Base-by-base conservation (phyloP, 352 stramenopile genomes). In the Globisporangium nodosum region DNA sequence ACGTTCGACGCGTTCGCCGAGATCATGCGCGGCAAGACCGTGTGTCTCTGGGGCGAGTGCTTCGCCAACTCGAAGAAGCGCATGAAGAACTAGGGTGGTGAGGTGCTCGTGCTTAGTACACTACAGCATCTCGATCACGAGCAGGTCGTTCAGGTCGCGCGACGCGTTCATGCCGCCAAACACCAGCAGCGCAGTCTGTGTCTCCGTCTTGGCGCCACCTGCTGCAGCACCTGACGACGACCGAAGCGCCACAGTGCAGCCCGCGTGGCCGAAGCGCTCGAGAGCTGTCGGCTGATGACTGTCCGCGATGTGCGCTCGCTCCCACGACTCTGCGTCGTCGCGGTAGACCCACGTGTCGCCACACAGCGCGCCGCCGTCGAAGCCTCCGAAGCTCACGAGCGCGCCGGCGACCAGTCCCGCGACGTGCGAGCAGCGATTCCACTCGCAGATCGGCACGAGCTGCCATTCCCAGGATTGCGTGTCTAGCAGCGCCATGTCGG, bases 41-140 rank as follows among this genome's bases (percentile, higher is more conserved):
- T 94, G 63, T 94, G 85, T 70, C 60, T 94, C 24, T 94, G 85
- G 85, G 85, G 85, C 60, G 85, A 94, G 59, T 94, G 85, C 64
- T 94, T 92, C 58, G 71, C 77, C 52, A 91, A 85, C 63, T 76
- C 65, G 40, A 92, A 87, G 70, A 94, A 92, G 70, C 76, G 77
- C 52, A 90, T 90, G 81, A 90, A 88, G 65, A 90, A 85, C 60
- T 90, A 85, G 56, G 11, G 9, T 42, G 21, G 55, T 49, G 47
- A 50, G 57, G 46, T 43, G 6, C 27, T 42, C n/a, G 21, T 49
- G 39, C 15, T 37, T 27, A 27, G 24, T 27, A 27, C 24, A 11
- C 33, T 18, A 35, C 15, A 55, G 52, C 35, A 31, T 8, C 20
- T 42, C 39, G 24, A 79, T 71, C n/a, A 74, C 39, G 15, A 69